Base-by-base conservation (phyloP, 139 green algal species). In the Axilococcus clingmanii region DNA sequence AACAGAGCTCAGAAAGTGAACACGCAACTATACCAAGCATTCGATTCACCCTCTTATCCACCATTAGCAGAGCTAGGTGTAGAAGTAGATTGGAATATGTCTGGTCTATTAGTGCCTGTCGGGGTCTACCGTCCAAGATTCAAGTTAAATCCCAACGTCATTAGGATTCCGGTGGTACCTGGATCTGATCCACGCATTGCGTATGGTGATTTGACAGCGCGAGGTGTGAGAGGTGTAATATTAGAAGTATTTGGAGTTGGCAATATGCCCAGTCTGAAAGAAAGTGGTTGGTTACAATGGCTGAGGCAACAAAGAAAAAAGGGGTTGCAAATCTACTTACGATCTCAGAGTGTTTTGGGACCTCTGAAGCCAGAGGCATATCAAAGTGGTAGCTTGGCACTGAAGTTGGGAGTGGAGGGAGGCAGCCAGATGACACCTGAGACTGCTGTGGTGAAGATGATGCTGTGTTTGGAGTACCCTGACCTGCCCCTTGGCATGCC, bases 241-340 rank as follows among this genome's bases (percentile, higher is more conserved):
- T 75, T 96, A 27, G 87, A 96, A 65, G 65, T 75, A 2, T 96
- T 94, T 78, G 87, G 87, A 1, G 81, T 92, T 9, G 87, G 86
- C 61, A 94, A 95, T 78, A 80, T 94, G 69, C 86, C 87, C 2
- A n/a, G n/a, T n/a, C 78, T 93, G 63, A 40, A 48, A n/a, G 15
- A 59, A 0, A 16, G 53, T 4, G 81, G 80, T 11, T 95, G 86
- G 86, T 38, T 95, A 28, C 71, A 81, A 0, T 96, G 84, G 84
- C 75, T 96, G 4, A 45, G 48, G 37, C 48, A 81, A 16, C 84
- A 94, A 69, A 70, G 60, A 5, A 63, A 65, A 25, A 63, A 66
- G 53, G 83, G 79, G 9, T 55, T 87, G 31, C 55, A 80, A 66
- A 64, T 73, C 16, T 68, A 63, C 31, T 56, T 94, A 9, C 48